Percentiles rank a stretch among this genome's conserved stretches.
Conservation (phyloP, 1,139 yeast genomes). For the Meyerozyma guilliermondii region DNA sequence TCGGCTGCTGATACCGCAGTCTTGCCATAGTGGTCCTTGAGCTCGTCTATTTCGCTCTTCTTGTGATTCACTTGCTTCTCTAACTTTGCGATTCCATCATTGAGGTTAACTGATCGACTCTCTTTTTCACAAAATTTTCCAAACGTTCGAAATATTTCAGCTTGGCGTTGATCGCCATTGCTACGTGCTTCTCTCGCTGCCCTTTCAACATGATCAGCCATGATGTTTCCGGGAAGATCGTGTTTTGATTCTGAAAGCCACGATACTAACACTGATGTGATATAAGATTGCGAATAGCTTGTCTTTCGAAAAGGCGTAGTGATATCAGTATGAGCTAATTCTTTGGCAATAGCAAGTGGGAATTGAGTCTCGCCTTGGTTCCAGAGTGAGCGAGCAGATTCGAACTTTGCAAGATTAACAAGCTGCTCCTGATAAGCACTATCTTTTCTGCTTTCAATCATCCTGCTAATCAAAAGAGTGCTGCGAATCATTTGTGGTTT, state of each 20-base stretch:
- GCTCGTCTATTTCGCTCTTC: slow-evolving; percentile 41
- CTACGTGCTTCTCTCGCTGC: slow-evolving; percentile 18
- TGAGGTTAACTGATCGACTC: slow-evolving; percentile 39
- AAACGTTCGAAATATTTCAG: slow-evolving; percentile 51
- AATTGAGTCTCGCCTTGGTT: slow-evolving; percentile 45
- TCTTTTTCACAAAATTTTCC: slow-evolving; percentile 78
- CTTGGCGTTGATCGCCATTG: slow-evolving; percentile 18
- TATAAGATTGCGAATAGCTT: slow-evolving; percentile 20
- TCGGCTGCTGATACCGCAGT: slow-evolving; percentile 36
- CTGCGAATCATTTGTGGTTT: slow-evolving; percentile 49
- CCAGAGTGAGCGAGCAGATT: slow-evolving; percentile 59
- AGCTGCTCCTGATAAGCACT: slow-evolving; percentile 9
- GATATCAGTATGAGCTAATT: slow-evolving; percentile 15
- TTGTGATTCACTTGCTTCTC: slow-evolving; percentile 34
- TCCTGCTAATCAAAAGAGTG: slow-evolving; percentile 37
- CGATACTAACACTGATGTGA: slow-evolving; percentile 52
- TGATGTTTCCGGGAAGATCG: slow-evolving; percentile 56
- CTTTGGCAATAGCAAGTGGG: slow-evolving; percentile 49
- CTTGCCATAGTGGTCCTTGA: slow-evolving; percentile 40
- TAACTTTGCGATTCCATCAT: slow-evolving; percentile 40
- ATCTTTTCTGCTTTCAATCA: slow-evolving; percentile 6
- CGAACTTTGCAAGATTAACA: slow-evolving; percentile 33
- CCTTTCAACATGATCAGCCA: slow-evolving; percentile 51
- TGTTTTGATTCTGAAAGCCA: slow-evolving; percentile 73
- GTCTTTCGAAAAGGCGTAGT: slow-evolving; percentile 16